Conservation (phyloP, 2,329 filamentous ascomycete genomes). For the Stagonosporopsis tanaceti region DNA sequence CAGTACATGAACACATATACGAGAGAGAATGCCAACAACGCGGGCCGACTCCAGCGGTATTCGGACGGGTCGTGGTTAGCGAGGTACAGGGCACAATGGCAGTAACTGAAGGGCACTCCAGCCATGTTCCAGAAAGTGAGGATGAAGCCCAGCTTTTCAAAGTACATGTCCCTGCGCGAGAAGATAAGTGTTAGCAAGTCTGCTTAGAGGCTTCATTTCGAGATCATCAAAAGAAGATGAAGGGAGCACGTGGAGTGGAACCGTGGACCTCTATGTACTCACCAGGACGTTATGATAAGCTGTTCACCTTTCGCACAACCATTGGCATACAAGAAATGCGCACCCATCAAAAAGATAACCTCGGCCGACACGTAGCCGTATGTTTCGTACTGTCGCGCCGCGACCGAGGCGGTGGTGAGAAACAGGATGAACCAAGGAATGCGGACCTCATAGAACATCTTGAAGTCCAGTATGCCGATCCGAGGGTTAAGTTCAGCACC, state of each 20-base stretch:
- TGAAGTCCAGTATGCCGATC: conserved; percentile 83
- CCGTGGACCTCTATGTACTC: conserved; percentile 30
- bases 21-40: conserved; percentile 68
- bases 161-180: conserved; percentile 80
- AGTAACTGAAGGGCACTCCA: conserved; percentile 89
- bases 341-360: conserved; percentile 81
- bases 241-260: not conserved
- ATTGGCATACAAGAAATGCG: conserved; percentile 89
- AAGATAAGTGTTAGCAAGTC: not conserved
- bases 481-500: conserved; percentile 85
- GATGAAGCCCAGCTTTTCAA: conserved; percentile 96
- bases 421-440: conserved; percentile 91
- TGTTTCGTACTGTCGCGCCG: conserved; percentile 79
- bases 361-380: conserved; percentile 86
- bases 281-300: conserved; percentile 85
- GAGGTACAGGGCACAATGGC: conserved; percentile 88
- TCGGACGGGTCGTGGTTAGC: conserved; percentile 80
- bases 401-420: conserved; percentile 75
- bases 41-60: conserved; percentile 77
- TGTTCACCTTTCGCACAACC: conserved; percentile 91
- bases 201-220: not conserved
- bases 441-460: conserved; percentile 94
- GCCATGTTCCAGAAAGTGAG: conserved; percentile 96
- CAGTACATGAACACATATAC: conserved; percentile 84
- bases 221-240: not conserved